Conservation (phyloP, 139 green algal genomes). For the Trebouxia sp. region DNA sequence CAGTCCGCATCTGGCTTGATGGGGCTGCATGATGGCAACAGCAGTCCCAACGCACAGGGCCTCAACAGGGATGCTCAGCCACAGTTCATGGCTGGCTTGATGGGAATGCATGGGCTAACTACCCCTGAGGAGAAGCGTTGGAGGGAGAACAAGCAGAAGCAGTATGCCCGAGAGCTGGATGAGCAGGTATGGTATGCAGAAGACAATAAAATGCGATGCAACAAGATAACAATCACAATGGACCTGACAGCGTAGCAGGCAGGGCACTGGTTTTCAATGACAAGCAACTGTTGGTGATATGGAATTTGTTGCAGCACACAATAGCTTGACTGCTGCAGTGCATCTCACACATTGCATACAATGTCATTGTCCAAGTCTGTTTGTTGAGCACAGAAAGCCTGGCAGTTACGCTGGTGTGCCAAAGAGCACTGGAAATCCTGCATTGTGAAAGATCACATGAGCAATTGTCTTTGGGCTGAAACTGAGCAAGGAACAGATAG, state of each 20-base stretch:
- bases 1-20: too few relatives aligned
- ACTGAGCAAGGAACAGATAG: too few relatives aligned
- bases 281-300: not conserved
- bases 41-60: too few relatives aligned
- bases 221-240: not conserved
- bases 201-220: not conserved
- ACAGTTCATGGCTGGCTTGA: constrained; percentile 12
- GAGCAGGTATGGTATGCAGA: not conserved
- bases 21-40: too few relatives aligned
- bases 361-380: not conserved
- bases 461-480: too few relatives aligned
- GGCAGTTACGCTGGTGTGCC: too few relatives aligned
- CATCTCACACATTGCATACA: not conserved
- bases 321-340: not conserved
- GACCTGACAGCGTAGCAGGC: not conserved
- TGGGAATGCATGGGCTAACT: not conserved
- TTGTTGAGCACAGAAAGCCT: too few relatives aligned
- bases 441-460: too few relatives aligned
- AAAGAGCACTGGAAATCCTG: too few relatives aligned
- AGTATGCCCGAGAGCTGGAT: constrained; percentile 27
- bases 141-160: constrained; percentile 20
- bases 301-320: not conserved
- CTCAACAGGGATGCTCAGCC: not conserved
- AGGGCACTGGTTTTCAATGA: not conserved
- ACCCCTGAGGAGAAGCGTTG: constrained; percentile 7